Conservation (phyloP, 2,329 filamentous ascomycete genomes). For the Botryotinia narcissicola region DNA sequence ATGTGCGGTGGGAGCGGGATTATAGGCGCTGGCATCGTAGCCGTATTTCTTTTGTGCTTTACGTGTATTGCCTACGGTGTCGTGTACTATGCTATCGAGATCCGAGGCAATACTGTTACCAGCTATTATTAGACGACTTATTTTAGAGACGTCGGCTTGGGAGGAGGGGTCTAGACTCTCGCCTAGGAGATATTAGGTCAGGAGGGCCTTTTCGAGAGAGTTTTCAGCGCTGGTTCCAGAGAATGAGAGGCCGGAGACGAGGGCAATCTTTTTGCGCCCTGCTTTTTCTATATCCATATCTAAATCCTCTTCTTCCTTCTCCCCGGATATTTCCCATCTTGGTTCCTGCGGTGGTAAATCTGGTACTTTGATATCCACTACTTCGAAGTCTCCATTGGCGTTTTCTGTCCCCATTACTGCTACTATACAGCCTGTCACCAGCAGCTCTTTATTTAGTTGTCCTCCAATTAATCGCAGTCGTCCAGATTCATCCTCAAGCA, state of each 20-base stretch:
- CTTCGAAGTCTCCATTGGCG: slow-evolving; percentile 84
- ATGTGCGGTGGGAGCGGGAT: slow-evolving; percentile 76
- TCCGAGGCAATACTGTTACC: slow-evolving; percentile 71
- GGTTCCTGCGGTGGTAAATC: slow-evolving; percentile 79
- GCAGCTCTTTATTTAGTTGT: slow-evolving; percentile 61
- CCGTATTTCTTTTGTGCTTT: slow-evolving; percentile 77
- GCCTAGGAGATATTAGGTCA: slow-evolving; percentile 85
- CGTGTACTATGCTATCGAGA: slow-evolving; percentile 32
- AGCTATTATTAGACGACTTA: slow-evolving; percentile 84
- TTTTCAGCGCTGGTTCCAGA: slow-evolving; percentile 71
- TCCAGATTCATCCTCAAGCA: slow-evolving; percentile 95
- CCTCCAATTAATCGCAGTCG: slow-evolving; percentile 76
- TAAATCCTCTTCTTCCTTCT: slow-evolving; percentile 47
- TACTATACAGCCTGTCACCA: slow-evolving; percentile 91
- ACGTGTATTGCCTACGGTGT: slow-evolving; percentile 37
- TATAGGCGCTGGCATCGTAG: slow-evolving; percentile 87
- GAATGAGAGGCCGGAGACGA: slow-evolving; percentile 85
- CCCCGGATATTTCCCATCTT: slow-evolving; percentile 70
- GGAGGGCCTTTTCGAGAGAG: slow-evolving; percentile 69
- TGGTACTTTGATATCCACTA: slow-evolving; percentile 84
- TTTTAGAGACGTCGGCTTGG: slow-evolving; percentile 61
- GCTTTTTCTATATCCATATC: slow-evolving; percentile 57
- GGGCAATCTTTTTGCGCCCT: slow-evolving; percentile 62
- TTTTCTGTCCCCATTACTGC: slow-evolving; percentile 96
- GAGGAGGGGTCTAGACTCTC: slow-evolving; percentile 64